These are phyloP conservation scores for Lachnum nothofagi DNA, from an alignment of 2,329 filamentous ascomycete genomes.

Conservation along the genomic window DNA sequence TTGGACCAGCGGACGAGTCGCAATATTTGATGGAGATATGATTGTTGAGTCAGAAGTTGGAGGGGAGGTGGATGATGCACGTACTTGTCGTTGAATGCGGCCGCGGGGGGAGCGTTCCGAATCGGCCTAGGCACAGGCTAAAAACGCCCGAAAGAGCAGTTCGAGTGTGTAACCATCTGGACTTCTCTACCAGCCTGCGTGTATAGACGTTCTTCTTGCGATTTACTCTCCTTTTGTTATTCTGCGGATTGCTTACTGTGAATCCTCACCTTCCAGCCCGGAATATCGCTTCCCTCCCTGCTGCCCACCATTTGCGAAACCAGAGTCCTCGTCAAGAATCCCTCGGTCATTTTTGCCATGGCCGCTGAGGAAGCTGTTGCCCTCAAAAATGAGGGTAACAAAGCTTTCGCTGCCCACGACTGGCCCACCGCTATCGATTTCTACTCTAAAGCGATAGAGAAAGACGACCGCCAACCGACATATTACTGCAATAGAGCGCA, in stretches of 20 bases:
- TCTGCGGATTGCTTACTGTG: background rate
- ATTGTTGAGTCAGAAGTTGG: too few relatives aligned
- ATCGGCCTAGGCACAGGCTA: too few relatives aligned
- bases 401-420: slow-evolving; percentile 82
- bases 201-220: too few relatives aligned
- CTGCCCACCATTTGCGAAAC: background rate
- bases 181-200: background rate
- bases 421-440: slow-evolving; percentile 76
- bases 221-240: too few relatives aligned
- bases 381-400: slow-evolving; percentile 91
- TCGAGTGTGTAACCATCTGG: too few relatives aligned
- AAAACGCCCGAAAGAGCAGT: too few relatives aligned
- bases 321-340: background rate
- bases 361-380: slow-evolving; percentile 51
- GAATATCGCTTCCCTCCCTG: background rate
- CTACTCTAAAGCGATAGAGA: slow-evolving; percentile 82
- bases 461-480: slow-evolving; percentile 76
- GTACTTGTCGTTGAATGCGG: too few relatives aligned
- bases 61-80: too few relatives aligned
- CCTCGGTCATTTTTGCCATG: slow-evolving; percentile 18
- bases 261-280: background rate
- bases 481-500: slow-evolving; percentile 95
- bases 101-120: too few relatives aligned
- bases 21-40: too few relatives aligned
- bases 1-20: too few relatives aligned